Evolutionary conservation across 2,329 filamentous ascomycete species (phyloP).

Genomic region (Diatrype stigma): DNA sequence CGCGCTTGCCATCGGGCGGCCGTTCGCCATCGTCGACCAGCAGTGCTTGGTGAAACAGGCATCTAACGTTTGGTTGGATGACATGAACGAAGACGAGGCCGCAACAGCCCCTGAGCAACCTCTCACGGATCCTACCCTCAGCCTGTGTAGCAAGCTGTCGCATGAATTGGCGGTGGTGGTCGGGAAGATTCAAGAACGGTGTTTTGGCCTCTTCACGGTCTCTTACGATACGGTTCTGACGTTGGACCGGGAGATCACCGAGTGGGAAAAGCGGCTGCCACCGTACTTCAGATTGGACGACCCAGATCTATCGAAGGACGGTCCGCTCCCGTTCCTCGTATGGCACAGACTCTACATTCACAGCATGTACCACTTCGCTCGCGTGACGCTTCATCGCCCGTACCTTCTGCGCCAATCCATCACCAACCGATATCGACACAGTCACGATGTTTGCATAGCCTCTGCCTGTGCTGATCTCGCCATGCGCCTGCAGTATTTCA

Average conservation of each 20-base stretch:
- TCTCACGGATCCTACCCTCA: slow-evolving; percentile 29
- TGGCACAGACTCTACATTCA: slow-evolving; percentile 37
- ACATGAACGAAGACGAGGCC: slow-evolving; percentile 3
- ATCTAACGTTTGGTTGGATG: slow-evolving; percentile 25
- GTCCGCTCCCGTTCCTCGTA: slow-evolving; percentile 21
- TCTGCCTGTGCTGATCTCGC: slow-evolving; percentile 37
- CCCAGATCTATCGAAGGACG: slow-evolving; percentile 29
- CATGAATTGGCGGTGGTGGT: slow-evolving; percentile 32
- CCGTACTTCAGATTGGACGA: slow-evolving; percentile 30
- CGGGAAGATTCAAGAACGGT: slow-evolving; percentile 35
- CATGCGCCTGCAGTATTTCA: slow-evolving; percentile 30
- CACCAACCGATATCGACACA: slow-evolving; percentile 34
- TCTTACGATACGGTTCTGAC: slow-evolving; percentile 34
- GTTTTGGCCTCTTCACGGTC: slow-evolving; percentile 31
- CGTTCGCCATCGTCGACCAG: slow-evolving; percentile 34
- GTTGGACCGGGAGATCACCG: slow-evolving; percentile 29
- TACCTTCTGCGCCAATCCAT: slow-evolving; percentile 36
- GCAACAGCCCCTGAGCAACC: slow-evolving; percentile 15
- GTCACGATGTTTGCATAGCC: slow-evolving; percentile 35
- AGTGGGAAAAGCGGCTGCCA: slow-evolving; percentile 29
- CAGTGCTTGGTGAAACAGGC: slow-evolving; percentile 34
- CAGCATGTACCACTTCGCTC: slow-evolving; percentile 35
- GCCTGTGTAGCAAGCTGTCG: slow-evolving; percentile 27
- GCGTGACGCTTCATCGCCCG: slow-evolving; percentile 35
- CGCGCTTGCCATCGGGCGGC: slow-evolving; percentile 35